Evolutionary conservation across 2,329 filamentous ascomycete genomes (phyloP), one percentile per base, ranked within the genome.

Genomic region (Acephala macrosclerotiorum): DNA sequence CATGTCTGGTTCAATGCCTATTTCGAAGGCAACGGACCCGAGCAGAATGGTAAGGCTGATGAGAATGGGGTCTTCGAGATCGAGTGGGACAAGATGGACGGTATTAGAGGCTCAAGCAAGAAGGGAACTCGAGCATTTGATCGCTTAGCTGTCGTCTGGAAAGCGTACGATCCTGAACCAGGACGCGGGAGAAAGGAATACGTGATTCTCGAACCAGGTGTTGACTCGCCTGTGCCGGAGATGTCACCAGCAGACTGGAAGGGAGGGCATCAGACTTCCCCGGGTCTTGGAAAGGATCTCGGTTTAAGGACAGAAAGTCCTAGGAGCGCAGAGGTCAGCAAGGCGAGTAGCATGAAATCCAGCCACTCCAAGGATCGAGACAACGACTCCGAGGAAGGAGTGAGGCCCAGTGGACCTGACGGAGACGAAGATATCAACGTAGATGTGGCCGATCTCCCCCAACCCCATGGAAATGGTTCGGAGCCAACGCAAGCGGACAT

Each of bases 1-100:
- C 95, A 98, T 74, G 92, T 97, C 18, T 99, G 96, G 96, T 97
- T 97, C 83, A 99, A 99, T 75, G 84, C 89, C 1, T 98, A 89
- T 79, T 98, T 98, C 73, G 96, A 98, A 79, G 94, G 94, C 53
- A 82, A 87, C 22, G 91, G 91, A 0, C 89, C 91, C 0, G 91
- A 94, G 74, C 83, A 89, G 49, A 78, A 81, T 33, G 92, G 91
- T 26, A 80, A 83, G 18, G 83, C 92, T 0, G 85, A 91, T 58
- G 85, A 89, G 51, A 91, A 85, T 11, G 95, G 90, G 11, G 83
- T 91, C 7, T 92, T 91, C 75, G 87, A 89, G 67, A 88, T 89
- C 29, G 84, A 87, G n/a, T 93, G 89, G 88, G 88, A 91, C 20
- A 85, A 84, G 22, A 92, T 99, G 88, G 96, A 99, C 72, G 96